phyloP scores from a whole-genome alignment of 75 land plant species.

The Adiantum capillusveneris region DNA sequence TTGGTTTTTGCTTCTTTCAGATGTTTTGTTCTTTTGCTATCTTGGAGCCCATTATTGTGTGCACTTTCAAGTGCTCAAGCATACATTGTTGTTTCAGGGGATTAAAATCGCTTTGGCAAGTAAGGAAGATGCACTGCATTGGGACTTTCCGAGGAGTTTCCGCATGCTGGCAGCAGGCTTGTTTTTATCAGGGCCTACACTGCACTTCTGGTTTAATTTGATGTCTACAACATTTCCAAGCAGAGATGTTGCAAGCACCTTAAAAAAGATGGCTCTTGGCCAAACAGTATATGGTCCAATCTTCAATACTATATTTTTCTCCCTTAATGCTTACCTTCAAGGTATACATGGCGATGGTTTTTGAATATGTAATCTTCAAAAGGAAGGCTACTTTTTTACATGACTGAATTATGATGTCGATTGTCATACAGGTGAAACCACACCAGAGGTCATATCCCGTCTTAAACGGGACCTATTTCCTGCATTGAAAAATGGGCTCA shows the following conservation, averaged over 20 bases:
- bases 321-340: conserved; percentile 66
- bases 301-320: conserved; percentile 54
- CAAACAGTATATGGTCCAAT: conserved; percentile 58
- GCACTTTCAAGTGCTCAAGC: not conserved
- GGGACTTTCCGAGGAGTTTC: conserved; percentile 41
- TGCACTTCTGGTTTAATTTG: conserved; percentile 69
- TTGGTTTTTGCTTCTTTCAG: too few relatives aligned
- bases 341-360: conserved; percentile 30
- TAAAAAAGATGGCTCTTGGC: conserved; percentile 67
- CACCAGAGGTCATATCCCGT: conserved; percentile 56
- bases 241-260: conserved; percentile 41
- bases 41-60: too few relatives aligned
- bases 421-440: conserved; percentile 55
- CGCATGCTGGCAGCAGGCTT: conserved; percentile 64
- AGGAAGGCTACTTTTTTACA: too few relatives aligned
- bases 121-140: not conserved
- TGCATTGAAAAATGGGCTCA: conserved; percentile 52
- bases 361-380: too few relatives aligned
- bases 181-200: conserved; percentile 60
- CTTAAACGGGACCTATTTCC: conserved; percentile 78
- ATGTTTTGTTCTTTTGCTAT: too few relatives aligned
- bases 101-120: not conserved
- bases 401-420: too few relatives aligned
- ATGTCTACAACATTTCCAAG: conserved; percentile 44
- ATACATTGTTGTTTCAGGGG: not conserved